Percentiles rank a stretch among this genome's conserved stretches.
Evolutionary conservation across 176 grass and related monocot species (phyloP).

Genomic region (Triticum monococcum): DNA sequence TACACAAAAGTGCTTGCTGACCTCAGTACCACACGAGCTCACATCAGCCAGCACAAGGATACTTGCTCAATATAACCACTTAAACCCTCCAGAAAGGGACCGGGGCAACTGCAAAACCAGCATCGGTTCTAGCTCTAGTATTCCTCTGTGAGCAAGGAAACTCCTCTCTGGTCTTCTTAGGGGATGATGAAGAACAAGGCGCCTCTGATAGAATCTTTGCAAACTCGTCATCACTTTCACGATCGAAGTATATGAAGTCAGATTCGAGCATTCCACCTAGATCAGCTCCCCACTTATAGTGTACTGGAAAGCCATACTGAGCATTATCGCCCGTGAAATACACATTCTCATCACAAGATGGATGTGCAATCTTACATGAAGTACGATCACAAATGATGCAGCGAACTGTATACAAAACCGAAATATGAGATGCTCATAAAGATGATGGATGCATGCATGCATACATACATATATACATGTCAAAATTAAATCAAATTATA

Average conservation of each 20-base stretch:
- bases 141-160: background rate
- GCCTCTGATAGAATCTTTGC: background rate
- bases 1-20: no score
- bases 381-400: background rate
- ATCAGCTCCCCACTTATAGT: background rate
- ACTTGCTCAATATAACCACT: background rate
- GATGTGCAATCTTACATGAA: slow-evolving; percentile 7
- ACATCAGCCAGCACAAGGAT: background rate
- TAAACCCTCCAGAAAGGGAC: background rate
- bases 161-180: background rate
- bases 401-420: background rate
- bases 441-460: background rate
- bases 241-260: background rate
- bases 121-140: background rate
- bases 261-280: background rate
- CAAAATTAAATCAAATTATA: background rate
- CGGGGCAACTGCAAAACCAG: background rate
- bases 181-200: background rate
- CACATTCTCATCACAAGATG: background rate
- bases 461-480: no score
- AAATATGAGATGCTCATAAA: background rate
- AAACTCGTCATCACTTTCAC: background rate
- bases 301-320: background rate
- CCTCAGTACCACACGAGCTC: background rate
- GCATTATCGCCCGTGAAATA: background rate